Base-by-base conservation (phyloP, 2,329 filamentous ascomycete genomes). In the Fusarium devonianum region DNA sequence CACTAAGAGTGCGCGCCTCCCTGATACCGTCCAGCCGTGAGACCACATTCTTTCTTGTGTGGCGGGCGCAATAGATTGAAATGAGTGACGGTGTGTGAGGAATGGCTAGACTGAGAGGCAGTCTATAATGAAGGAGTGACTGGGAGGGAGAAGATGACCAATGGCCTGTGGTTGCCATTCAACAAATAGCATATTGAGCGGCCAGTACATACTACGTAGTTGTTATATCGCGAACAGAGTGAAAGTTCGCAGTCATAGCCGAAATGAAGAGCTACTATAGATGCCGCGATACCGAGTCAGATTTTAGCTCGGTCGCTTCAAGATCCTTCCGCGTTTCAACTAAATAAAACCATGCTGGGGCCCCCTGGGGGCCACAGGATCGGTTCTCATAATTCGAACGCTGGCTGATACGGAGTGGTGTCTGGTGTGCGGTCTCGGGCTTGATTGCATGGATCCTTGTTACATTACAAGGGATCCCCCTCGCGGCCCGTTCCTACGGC, bases 21-120 rank as follows among this genome's bases (percentile, higher is more conserved):
- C 32, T n/a, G 48, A 38, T n/a, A n/a, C n/a, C n/a, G n/a, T n/a
- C 48, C 30, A 41, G 16, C 25, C 33, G 1, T 43, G 29, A 28
- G 26, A 60, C 22, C 53, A 25, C 58, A 60, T n/a, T 17, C 26
- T 44, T 35, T 25, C 29, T 22, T 18, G n/a, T 17, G 11, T 13
- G 23, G 10, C 21, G 2, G 36, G 28, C 1, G 14, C 13, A 1
- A n/a, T 10, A 10, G 30, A 17, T 29, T 19, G 25, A 11, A 18
- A 48, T n/a, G 33, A 48, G 13, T 16, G 41, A 43, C 32, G 16
- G 23, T n/a, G 9, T 30, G 28, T 42, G 51, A 14, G 9, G 38
- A 57, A 42, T 11, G 43, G 19, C 23, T 50, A 37, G 37, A 26
- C 21, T 43, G 22, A 22, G 18, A n/a, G 5, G 6, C 18, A 25